phyloP scores from a whole-genome alignment of 352 stramenopile species.

The Pythium dissimile region DNA sequence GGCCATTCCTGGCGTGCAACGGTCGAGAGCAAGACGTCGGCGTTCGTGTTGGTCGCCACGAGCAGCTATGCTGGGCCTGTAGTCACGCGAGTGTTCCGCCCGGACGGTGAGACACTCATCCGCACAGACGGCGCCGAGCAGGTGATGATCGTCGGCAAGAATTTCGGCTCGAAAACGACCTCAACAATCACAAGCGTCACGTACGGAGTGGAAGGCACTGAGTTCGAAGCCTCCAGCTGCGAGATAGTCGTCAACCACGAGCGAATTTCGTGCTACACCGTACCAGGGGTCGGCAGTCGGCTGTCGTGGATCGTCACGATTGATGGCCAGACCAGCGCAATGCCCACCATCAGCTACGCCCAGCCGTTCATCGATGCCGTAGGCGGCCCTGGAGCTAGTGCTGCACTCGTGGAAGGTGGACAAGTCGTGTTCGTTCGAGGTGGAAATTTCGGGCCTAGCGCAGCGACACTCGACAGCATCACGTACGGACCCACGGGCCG shows the following conservation, averaged over 20 bases:
- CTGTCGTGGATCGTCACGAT: slow-evolving; percentile 59
- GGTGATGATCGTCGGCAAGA: slow-evolving; percentile 56
- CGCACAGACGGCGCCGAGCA: slow-evolving; percentile 46
- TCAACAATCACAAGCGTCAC: slow-evolving; percentile 39
- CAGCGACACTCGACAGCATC: slow-evolving; percentile 39
- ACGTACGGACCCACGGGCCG: slow-evolving; percentile 53
- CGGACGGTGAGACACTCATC: slow-evolving; percentile 40
- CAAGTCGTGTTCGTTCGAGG: slow-evolving; percentile 40
- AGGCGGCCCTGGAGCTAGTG: slow-evolving; percentile 26
- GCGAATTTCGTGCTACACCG: slow-evolving; percentile 43
- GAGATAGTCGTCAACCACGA: slow-evolving; percentile 49
- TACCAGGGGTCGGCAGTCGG: slow-evolving; percentile 42
- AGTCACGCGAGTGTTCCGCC: slow-evolving; percentile 48
- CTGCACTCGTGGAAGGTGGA: slow-evolving; percentile 33
- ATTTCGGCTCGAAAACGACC: slow-evolving; percentile 38
- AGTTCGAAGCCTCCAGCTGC: slow-evolving; percentile 37
- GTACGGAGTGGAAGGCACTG: slow-evolving; percentile 45
- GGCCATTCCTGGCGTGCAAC: slow-evolving; percentile 41
- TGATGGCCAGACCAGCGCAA: slow-evolving; percentile 41
- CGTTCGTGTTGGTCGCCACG: slow-evolving; percentile 26
- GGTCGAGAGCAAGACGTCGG: slow-evolving; percentile 35
- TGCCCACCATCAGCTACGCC: slow-evolving; percentile 57
- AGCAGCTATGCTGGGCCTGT: slow-evolving; percentile 57
- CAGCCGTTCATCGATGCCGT: slow-evolving; percentile 43
- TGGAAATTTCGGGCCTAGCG: slow-evolving; percentile 55